phyloP scores from a whole-genome alignment of 768 basidiomycete genomes.

The Fistulinella prunicolor region DNA sequence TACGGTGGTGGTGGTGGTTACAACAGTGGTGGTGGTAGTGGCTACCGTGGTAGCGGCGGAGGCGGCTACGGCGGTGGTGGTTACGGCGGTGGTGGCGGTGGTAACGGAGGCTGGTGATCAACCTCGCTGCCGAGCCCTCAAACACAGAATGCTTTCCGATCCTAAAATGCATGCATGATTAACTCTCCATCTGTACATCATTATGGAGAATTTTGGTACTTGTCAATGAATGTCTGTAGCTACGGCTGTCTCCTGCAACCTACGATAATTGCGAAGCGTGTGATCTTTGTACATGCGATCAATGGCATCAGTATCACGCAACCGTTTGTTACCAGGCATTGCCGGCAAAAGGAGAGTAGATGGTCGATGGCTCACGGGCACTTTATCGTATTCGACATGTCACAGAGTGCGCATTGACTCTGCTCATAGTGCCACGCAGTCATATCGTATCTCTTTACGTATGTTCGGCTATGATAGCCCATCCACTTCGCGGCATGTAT shows the following conservation, averaged over 20 bases:
- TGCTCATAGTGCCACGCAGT: too few relatives aligned
- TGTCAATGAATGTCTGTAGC: conserved; percentile 10
- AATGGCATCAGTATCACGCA: too few relatives aligned
- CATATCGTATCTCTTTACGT: too few relatives aligned
- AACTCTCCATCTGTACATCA: conserved; percentile 1
- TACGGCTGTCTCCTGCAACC: background rate
- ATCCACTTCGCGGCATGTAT: too few relatives aligned
- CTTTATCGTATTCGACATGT: too few relatives aligned
- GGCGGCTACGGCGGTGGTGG: conserved; percentile 11
- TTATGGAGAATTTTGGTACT: conserved; percentile 1
- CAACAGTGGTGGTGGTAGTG: background rate
- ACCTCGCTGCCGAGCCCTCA: background rate
- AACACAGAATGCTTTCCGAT: background rate
- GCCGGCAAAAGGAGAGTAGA: too few relatives aligned
- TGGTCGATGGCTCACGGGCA: too few relatives aligned
- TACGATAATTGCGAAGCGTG: background rate
- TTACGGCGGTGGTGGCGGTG: background rate
- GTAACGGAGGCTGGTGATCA: conserved; percentile 12
- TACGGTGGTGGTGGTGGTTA: conserved; percentile 5
- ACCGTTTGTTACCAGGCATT: too few relatives aligned
- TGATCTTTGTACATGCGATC: too few relatives aligned
- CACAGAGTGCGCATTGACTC: too few relatives aligned
- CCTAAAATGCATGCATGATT: conserved; percentile 12
- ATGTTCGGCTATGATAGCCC: too few relatives aligned
- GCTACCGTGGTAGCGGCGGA: background rate